Conservation (phyloP, 1,284 basidiomycete species). For the Rhodotorula mucilaginosa region DNA sequence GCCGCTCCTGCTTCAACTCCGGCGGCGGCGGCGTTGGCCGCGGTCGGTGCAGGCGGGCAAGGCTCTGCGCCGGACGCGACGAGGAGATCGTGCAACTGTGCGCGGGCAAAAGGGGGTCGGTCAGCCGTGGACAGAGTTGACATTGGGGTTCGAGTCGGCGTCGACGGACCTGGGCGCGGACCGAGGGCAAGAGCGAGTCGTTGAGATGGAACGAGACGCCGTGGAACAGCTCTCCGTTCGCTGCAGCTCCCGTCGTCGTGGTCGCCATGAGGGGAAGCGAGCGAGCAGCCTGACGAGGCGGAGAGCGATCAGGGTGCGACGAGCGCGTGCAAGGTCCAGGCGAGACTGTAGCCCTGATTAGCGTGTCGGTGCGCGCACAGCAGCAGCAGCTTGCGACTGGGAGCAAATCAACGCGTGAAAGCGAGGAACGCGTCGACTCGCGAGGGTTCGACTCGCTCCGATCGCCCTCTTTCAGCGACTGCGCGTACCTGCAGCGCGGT, state of each 20-base stretch:
- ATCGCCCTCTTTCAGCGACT: no score
- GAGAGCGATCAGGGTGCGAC: no score
- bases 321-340: not conserved
- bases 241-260: not conserved
- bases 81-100: conserved; percentile 14
- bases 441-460: not conserved
- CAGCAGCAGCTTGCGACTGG: no score
- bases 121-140: not conserved
- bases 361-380: no score
- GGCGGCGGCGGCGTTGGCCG: no score
- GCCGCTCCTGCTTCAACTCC: no score
- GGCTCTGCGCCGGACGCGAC: conserved; percentile 2
- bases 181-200: conserved; percentile 4
- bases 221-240: conserved; percentile 11
- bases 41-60: conserved; percentile 1
- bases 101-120: no score
- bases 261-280: not conserved
- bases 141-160: not conserved
- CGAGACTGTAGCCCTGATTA: no score
- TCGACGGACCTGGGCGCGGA: conserved; percentile 8
- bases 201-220: conserved; percentile 9
- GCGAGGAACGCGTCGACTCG: not conserved
- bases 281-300: not conserved
- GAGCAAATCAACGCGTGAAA: no score
- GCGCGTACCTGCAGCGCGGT: no score